Evolutionary conservation across 257 asterid species (phyloP), one percentile per base, ranked within the genome.

Genomic region (Capsicum baccatum): DNA sequence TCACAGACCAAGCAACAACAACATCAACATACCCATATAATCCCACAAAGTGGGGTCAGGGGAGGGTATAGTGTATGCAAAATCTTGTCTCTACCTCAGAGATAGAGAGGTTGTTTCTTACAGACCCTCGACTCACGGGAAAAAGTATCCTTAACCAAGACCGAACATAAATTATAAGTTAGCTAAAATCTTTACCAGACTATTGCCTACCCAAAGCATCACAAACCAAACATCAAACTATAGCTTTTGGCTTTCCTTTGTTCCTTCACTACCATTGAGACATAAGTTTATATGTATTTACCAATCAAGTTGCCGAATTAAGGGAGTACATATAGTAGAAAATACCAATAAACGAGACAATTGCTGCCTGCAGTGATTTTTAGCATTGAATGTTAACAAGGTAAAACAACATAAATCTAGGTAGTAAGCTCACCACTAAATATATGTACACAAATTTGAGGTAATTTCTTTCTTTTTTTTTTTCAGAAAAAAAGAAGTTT

Each of bases 311-410:
- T 16, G 79, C 56, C 42, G 1, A 69, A 42, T 8, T 69, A 42
- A 42, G 55, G 67, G 35, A 42, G 55, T 9, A 16, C 15, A 16
- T 42, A 42, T 3, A 39, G 4, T 48, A 9, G 3, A 42, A 16
- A 69, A 39, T 68, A n/a, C 78, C 26, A 21, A 69, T 17, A 69
- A 16, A 69, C 35, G 79, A 69, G 79, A 42, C 35, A 69, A 56
- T 16, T 69, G 52, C 13, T 37, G 15, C 26, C 4, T 35, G 42
- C 8, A 13, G 13, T 52, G 56, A 11, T 9, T 52, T 52, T 52
- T 14, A 52, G 56, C 56, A 52, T 52, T 3, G 13, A 33, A 26
- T 71, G 39, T 37, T 26, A 9, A 16, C 8, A 37, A 56, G 10
- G 50, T 9, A 58, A 79, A n/a, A 11, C 3, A 14, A 54, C 1